Conservation (phyloP, 768 basidiomycete genomes). For the Scleroderma citrinum region DNA sequence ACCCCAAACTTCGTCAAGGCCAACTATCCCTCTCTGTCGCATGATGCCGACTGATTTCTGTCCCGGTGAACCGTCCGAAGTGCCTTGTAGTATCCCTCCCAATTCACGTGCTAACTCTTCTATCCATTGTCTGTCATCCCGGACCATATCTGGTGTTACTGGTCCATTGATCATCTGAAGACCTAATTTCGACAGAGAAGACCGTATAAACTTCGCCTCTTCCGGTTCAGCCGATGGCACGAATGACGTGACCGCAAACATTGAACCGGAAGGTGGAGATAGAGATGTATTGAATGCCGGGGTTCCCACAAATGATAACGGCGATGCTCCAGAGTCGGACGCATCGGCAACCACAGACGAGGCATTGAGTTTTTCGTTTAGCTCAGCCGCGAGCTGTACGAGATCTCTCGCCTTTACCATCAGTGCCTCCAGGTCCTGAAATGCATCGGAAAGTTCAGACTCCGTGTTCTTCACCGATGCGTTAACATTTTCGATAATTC, state of each 20-base stretch:
- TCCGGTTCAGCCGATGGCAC: slow-evolving; percentile 57
- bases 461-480: slow-evolving; percentile 56
- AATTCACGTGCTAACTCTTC: slow-evolving; percentile 82
- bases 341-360: slow-evolving; percentile 17
- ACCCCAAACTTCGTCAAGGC: slow-evolving; percentile 91
- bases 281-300: slow-evolving; percentile 16
- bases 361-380: slow-evolving; percentile 75
- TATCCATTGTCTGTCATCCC: slow-evolving; percentile 73
- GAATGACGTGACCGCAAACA: slow-evolving; percentile 25
- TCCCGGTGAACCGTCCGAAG: slow-evolving; percentile 10
- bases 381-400: slow-evolving; percentile 82
- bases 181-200: slow-evolving; percentile 86
- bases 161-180: slow-evolving; percentile 73
- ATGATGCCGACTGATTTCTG: slow-evolving; percentile 52
- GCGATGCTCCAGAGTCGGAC: slow-evolving; percentile 2
- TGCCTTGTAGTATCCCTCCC: slow-evolving; percentile 59
- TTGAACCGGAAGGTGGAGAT: slow-evolving; percentile 13
- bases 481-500: slow-evolving; percentile 75
- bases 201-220: slow-evolving; percentile 81
- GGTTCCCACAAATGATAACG: slow-evolving; percentile 14
- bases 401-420: slow-evolving; percentile 92
- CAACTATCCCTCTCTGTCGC: slow-evolving; percentile 73
- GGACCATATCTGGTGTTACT: slow-evolving; percentile 84
- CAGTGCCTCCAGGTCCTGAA: slow-evolving; percentile 84
- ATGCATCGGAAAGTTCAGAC: slow-evolving; percentile 64